Evolutionary conservation across 305 asterid species (phyloP), one percentile per base, ranked within the genome.

Genomic region (Fraxinus latifolia): DNA sequence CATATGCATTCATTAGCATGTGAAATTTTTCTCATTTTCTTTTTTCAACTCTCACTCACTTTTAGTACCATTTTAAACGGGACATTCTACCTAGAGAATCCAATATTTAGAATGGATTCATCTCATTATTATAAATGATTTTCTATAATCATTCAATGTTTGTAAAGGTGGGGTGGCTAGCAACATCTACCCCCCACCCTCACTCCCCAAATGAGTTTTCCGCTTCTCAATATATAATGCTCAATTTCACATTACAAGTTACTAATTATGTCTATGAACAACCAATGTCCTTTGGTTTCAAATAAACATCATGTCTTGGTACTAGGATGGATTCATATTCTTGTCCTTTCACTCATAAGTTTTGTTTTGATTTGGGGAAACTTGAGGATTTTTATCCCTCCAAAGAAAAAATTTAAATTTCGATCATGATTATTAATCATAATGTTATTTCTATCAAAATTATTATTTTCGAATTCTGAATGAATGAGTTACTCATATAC

Each of bases 331-430:
- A 74, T 12, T 80, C 62, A 14, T 31, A 31, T 47, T n/a, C 44
- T 34, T 25, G 77, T 77, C 84, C 67, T 33, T 65, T 83, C 81
- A 65, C 36, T 50, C 70, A 12, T 50, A 85, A 44, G 32, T 58
- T 65, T 44, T 53, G 67, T 33, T 77, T 65, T 47, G 62, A 39
- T 72, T 21, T 23, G 31, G 70, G 15, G 29, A 60, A 60, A 17
- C 31, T 53, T 53, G 32, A 23, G 70, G 70, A 32, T 60, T 23
- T 60, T 60, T 60, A 11, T 60, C 32, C 31, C 27, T 60, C 14
- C 21, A 60, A 7, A 8, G 31, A 21, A 60, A 7, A 60, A 7
- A 19, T 60, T 19, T 19, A 7, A 17, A 60, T 19, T 60, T 60
- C 14, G 5, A 60, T 21, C 15, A 8, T 60, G 60, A 47, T 47